Percentiles rank a stretch among this genome's conserved stretches.
phyloP scores from a whole-genome alignment of 179 eudicot genomes.

The Beta corolliflora region DNA sequence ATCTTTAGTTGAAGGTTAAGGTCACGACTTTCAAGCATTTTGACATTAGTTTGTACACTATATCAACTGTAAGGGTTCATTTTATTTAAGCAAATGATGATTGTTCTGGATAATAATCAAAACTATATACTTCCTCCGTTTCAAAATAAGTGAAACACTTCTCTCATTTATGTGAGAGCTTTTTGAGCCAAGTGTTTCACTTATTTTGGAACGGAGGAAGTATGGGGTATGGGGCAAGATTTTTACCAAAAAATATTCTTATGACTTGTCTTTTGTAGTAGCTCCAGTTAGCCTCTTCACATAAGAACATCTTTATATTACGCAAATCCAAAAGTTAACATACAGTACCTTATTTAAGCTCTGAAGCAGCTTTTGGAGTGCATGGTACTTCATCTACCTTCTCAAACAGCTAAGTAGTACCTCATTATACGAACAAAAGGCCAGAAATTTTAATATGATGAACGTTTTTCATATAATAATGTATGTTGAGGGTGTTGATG shows the following conservation, averaged over 20 bases:
- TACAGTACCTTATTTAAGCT: too few relatives aligned
- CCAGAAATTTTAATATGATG: background rate
- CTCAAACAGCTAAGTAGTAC: conserved; percentile 21
- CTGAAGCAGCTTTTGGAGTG: too few relatives aligned
- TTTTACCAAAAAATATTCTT: background rate
- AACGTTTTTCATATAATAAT: background rate
- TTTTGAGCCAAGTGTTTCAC: too few relatives aligned
- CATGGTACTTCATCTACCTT: conserved; percentile 8
- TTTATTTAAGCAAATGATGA: background rate
- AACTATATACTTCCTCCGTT: background rate
- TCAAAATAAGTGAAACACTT: too few relatives aligned
- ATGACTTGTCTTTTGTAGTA: conserved; percentile 11
- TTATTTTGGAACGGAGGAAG: too few relatives aligned
- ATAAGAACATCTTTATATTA: conserved; percentile 2
- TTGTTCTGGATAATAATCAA: background rate
- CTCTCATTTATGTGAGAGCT: too few relatives aligned
- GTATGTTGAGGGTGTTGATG: conserved; percentile 8
- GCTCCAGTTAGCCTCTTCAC: conserved; percentile 6
- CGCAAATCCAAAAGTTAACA: background rate
- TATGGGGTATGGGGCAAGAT: background rate
- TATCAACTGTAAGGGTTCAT: background rate
- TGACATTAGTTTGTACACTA: background rate
- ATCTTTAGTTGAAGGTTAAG: too few relatives aligned
- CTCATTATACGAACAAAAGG: conserved; percentile 27
- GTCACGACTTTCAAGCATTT: too few relatives aligned